phyloP scores from a whole-genome alignment of 257 asterid genomes.

The Capsicum pubescens region DNA sequence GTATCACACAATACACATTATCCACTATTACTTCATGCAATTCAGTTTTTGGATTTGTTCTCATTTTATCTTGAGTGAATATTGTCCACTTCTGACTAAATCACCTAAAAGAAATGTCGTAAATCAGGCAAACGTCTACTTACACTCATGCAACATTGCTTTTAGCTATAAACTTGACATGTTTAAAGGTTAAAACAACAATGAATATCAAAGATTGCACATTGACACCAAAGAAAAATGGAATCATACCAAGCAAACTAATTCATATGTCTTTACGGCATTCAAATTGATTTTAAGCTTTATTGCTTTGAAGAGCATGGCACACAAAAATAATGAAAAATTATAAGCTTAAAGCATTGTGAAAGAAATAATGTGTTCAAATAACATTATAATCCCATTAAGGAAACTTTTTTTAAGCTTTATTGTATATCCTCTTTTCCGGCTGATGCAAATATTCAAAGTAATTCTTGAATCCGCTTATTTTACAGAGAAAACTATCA shows the following conservation, averaged over 20 bases:
- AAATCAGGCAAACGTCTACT: neutral
- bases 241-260: neutral
- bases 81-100: neutral
- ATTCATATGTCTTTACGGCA: neutral
- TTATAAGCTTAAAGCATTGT: neutral
- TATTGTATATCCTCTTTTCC: neutral
- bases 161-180: neutral
- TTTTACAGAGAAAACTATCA: neutral
- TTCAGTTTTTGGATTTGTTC: neutral
- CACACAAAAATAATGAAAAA: neutral
- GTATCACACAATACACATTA: neutral
- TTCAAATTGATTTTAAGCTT: neutral
- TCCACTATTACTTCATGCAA: conserved; percentile 18
- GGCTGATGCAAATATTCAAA: neutral
- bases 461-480: neutral
- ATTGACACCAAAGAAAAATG: neutral
- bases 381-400: neutral
- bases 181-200: neutral
- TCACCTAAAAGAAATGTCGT: neutral
- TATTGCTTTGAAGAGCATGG: neutral
- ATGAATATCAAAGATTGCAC: neutral
- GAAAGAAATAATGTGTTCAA: neutral
- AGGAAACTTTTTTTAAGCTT: neutral
- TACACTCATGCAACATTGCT: neutral
- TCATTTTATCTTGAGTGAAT: neutral